These are phyloP conservation scores for Leccinum ochraceum DNA, from an alignment of 768 basidiomycete species.

Conservation along the genomic window DNA sequence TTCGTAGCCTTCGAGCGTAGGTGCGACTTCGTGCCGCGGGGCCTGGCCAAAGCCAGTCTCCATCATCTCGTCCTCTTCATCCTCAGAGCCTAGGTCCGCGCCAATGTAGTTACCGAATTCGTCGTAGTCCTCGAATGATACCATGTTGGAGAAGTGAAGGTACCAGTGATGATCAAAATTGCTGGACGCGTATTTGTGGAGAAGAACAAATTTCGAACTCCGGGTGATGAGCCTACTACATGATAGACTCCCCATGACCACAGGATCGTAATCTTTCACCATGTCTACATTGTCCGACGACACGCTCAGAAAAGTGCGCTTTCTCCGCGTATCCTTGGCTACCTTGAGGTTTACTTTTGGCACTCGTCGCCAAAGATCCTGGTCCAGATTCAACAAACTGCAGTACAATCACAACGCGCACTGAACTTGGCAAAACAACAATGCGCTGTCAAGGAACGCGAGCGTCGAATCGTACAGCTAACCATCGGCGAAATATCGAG, in stretches of 20 bases:
- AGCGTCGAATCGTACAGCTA: conserved; percentile 85
- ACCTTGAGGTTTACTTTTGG: conserved; percentile 18
- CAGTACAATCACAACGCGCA: conserved; percentile 79
- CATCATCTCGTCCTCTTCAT: conserved; percentile 54
- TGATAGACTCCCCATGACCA: conserved; percentile 13
- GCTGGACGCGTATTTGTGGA: conserved; percentile 25
- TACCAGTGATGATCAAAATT: conserved; percentile 13
- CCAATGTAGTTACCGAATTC: conserved; percentile 99
- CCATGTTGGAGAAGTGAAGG: conserved; percentile 38
- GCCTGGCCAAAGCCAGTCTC: conserved; percentile 50
- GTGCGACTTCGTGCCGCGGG: conserved; percentile 39
- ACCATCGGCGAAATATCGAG: conserved; percentile 81
- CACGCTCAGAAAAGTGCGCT: conserved; percentile 71
- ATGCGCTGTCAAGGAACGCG: conserved; percentile 78
- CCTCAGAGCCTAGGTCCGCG: conserved; percentile 87
- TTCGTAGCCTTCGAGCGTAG: conserved; percentile 82
- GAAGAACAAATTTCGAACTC: conserved; percentile 38
- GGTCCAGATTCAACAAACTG: conserved; percentile 90
- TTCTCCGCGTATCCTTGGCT: conserved; percentile 1
- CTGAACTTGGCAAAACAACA: conserved; percentile 76
- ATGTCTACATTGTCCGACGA: conserved; percentile 75
- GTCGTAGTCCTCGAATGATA: conserved; percentile 76
- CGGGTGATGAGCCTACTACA: conserved; percentile 10
- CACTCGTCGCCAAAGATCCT: conserved; percentile 61
- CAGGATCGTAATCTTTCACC: conserved; percentile 12